phyloP scores from a whole-genome alignment of 192 early-diverging fungal species.

The Backusella circina region DNA sequence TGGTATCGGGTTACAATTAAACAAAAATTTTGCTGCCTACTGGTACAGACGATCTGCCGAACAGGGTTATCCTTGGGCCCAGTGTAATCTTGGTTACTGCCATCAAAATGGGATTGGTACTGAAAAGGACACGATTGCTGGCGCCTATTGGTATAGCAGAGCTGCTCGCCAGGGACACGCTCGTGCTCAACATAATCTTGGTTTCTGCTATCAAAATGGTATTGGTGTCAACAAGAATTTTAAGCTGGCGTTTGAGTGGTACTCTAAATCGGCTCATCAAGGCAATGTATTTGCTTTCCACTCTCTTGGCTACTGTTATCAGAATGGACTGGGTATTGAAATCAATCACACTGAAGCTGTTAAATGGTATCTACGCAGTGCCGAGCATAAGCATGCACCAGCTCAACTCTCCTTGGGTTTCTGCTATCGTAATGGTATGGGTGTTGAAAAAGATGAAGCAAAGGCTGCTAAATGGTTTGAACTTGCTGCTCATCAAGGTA shows the following conservation, averaged over 20 bases:
- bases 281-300: slow-evolving; percentile 58
- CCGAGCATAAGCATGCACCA: slow-evolving; percentile 51
- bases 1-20: slow-evolving; percentile 59
- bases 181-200: slow-evolving; percentile 60
- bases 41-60: slow-evolving; percentile 52
- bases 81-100: slow-evolving; percentile 80
- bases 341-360: slow-evolving; percentile 50
- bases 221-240: slow-evolving; percentile 64
- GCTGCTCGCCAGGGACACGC: slow-evolving; percentile 59
- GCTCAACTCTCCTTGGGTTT: slow-evolving; percentile 56
- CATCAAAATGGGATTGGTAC: slow-evolving; percentile 61
- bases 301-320: slow-evolving; percentile 55
- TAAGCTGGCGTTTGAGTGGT: slow-evolving; percentile 49
- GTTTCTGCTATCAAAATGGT: slow-evolving; percentile 86
- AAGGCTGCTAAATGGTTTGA: slow-evolving; percentile 56
- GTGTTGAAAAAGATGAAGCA: slow-evolving; percentile 42
- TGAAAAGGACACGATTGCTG: slow-evolving; percentile 41
- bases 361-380: slow-evolving; percentile 52
- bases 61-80: slow-evolving; percentile 51
- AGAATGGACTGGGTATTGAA: slow-evolving; percentile 54
- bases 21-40: slow-evolving; percentile 49
- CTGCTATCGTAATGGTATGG: slow-evolving; percentile 59
- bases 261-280: slow-evolving; percentile 41
- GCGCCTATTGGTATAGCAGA: slow-evolving; percentile 55
- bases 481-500: slow-evolving; percentile 46